These are phyloP conservation scores for Chamaecyparis obtusa DNA, from an alignment of 75 land plant genomes.

Conservation along the genomic window DNA sequence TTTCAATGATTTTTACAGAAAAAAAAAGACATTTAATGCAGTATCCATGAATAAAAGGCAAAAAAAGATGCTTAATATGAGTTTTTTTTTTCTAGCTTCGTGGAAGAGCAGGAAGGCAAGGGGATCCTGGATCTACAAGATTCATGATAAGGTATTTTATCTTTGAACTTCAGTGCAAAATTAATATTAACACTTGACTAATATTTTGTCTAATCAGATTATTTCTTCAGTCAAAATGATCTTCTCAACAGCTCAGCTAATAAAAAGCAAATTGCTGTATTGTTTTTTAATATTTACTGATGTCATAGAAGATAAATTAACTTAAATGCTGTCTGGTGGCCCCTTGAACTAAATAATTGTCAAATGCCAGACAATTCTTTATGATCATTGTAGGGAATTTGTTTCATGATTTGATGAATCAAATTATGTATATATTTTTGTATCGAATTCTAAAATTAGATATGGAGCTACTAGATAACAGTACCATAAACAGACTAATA, in stretches of 20 bases:
- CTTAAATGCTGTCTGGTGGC: neutral
- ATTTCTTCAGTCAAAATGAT: neutral
- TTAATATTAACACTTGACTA: neutral
- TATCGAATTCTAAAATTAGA: too few species aligned
- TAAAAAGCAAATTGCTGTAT: neutral
- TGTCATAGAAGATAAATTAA: neutral
- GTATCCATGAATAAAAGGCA: neutral
- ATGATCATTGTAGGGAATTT: neutral
- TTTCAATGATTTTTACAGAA: neutral
- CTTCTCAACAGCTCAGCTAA: neutral
- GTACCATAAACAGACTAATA: too few species aligned
- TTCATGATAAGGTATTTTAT: slow-evolving; percentile 91
- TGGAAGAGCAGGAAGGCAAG: slow-evolving; percentile 99
- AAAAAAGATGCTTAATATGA: neutral
- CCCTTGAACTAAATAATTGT: neutral
- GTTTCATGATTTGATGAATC: too few species aligned
- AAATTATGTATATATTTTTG: too few species aligned
- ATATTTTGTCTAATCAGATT: neutral
- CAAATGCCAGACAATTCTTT: neutral
- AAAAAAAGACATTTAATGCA: neutral
- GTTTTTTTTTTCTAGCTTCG: slow-evolving; percentile 63
- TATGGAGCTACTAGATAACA: too few species aligned
- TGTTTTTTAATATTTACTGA: neutral
- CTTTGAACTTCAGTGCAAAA: neutral
- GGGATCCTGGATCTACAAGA: slow-evolving; percentile 99